Conservation (phyloP, 2,329 filamentous ascomycete species). For the Ascochyta pisi region DNA sequence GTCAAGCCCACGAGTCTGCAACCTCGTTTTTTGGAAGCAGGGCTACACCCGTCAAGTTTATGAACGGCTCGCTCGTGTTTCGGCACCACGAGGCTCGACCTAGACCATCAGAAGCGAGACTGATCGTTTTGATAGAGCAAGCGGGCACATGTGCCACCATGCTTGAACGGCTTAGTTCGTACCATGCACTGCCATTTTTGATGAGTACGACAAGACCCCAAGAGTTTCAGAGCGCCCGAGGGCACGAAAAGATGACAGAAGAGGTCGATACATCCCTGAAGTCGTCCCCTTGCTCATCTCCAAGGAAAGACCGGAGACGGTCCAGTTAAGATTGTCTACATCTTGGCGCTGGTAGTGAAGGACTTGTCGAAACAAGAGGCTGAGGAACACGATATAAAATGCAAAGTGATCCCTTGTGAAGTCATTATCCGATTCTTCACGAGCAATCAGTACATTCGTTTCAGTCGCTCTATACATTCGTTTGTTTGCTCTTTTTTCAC, state of each 20-base stretch:
- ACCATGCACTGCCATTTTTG: neutral
- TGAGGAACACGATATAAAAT: conserved; percentile 7
- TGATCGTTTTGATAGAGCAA: neutral
- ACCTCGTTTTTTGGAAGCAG: neutral
- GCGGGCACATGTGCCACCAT: neutral
- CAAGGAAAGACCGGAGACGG: neutral
- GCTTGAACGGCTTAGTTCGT: neutral
- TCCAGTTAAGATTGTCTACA: conserved; percentile 2
- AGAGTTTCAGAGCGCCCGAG: conserved; percentile 9
- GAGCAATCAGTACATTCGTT: conserved; percentile 10
- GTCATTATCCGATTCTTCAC: neutral
- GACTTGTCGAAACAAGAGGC: neutral
- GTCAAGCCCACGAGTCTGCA: too few species aligned
- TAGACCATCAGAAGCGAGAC: neutral
- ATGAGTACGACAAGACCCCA: neutral
- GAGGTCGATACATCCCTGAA: neutral
- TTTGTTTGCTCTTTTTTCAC: conserved; percentile 8
- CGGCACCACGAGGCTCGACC: conserved; percentile 9
- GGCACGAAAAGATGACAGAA: neutral
- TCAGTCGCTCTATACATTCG: conserved; percentile 11
- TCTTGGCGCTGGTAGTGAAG: neutral
- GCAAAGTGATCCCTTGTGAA: neutral
- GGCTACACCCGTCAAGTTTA: neutral
- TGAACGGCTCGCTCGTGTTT: neutral
- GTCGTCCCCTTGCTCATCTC: conserved; percentile 2